Evolutionary conservation across 306 rosid genomes (phyloP), one percentile per base, ranked within the genome.

Genomic region (Cucurbita moschata): DNA sequence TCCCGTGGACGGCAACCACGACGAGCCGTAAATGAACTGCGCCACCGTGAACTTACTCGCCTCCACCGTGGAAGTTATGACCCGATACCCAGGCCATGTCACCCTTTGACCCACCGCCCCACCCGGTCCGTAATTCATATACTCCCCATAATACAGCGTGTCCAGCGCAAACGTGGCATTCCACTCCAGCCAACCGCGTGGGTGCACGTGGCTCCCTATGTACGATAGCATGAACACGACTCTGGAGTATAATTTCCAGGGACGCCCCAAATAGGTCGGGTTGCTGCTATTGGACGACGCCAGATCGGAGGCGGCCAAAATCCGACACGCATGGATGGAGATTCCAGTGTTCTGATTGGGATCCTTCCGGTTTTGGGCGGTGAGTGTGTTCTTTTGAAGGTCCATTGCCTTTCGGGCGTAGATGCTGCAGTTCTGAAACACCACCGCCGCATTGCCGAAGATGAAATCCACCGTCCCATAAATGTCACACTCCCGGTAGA

Each of bases 121-220:
- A 44, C 99, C 97, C 3, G 97, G 99, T 21, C 99, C 99, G 51
- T 6, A 83, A 55, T 95, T 95, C 97, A 95, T 91, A 81, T 95
- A 95, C 40, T 95, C 99, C 2, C 97, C 99, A 13, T 91, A 95
- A 46, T 95, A 95, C 10, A 85, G 71, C 0, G 91, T 88, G 72
- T 95, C 91, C 0, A 95, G 71, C 0, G 99, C 87, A 18, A 87
- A 88, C 5, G 70, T 70, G 0, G 83, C 5, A 35, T 89, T 86
- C 99, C 99, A 95, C 76, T 95, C 99, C 0, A 95, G 72, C 99
- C 99, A 95, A 5, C 99, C 99, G 69, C 81, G 94, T 64, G 92
- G 92, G 21, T 83, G 76, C 7, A 95, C 59, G 78, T 95, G 99
- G 57, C 88, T 89, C 0, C 88, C 97, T 10, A 95, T 89, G 80